Percentiles rank a stretch among this genome's conserved stretches.
These are phyloP conservation scores for Naegleria fowleri DNA, from an alignment of 208 protist genomes.

Conservation along the genomic window DNA sequence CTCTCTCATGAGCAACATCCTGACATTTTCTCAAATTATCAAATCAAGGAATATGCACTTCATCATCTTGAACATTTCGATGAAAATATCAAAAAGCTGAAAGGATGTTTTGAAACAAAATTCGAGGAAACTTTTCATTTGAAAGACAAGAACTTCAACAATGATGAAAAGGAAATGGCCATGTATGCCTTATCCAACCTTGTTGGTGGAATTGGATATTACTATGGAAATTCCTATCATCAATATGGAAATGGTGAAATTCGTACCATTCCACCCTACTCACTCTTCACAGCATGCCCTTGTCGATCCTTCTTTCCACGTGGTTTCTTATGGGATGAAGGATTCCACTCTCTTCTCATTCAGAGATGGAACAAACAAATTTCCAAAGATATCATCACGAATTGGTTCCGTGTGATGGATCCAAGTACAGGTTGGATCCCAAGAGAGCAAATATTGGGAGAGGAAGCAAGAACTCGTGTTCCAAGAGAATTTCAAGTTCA, in stretches of 20 bases:
- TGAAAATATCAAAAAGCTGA: not conserved
- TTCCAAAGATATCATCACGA: conserved; percentile 46
- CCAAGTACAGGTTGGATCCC: conserved; percentile 64
- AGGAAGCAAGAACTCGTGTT: conserved; percentile 51
- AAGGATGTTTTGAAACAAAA: not conserved
- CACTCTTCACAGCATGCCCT: conserved; percentile 54
- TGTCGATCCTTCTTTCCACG: conserved; percentile 66
- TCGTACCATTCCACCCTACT: not conserved
- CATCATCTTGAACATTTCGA: not conserved
- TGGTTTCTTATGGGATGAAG: conserved; percentile 83
- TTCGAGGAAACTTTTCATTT: not conserved
- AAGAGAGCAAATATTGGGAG: conserved; percentile 70
- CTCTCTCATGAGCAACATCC: not conserved
- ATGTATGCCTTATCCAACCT: conserved; percentile 46
- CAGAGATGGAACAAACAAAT: conserved; percentile 51
- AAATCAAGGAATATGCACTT: not conserved
- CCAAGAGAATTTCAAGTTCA: conserved; percentile 61
- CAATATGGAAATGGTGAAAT: conserved; percentile 13
- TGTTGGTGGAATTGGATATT: conserved; percentile 58
- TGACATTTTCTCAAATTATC: not conserved
- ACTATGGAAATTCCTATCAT: conserved; percentile 35
- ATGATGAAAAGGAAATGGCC: conserved; percentile 25
- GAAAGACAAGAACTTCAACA: not conserved
- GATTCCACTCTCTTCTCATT: conserved; percentile 72
- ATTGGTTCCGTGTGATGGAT: conserved; percentile 66